These are phyloP conservation scores for Mycena polygramma DNA, from an alignment of 768 basidiomycete species.

Conservation along the genomic window DNA sequence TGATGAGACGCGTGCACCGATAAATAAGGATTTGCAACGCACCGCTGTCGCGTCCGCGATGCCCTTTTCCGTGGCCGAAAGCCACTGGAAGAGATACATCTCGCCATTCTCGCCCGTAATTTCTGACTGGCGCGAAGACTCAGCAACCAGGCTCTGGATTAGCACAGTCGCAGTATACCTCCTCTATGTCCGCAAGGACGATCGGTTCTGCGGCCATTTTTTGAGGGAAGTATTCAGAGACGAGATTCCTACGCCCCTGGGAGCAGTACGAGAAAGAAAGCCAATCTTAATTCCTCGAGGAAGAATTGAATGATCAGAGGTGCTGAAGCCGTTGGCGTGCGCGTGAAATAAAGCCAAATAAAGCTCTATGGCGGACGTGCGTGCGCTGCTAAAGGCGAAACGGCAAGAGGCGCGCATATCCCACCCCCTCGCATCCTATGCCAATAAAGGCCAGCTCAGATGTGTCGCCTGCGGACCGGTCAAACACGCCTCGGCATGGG, in stretches of 20 bases:
- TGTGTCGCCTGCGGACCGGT: constrained; percentile 77
- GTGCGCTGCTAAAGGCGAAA: constrained; percentile 87
- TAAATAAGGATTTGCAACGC: constrained; percentile 43
- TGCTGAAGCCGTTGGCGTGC: too few relatives aligned
- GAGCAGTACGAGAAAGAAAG: neutral
- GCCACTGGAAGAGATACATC: constrained; percentile 88
- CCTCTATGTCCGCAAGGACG: constrained; percentile 47
- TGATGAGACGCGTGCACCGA: constrained; percentile 4
- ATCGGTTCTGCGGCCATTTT: constrained; percentile 26
- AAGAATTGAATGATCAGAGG: neutral
- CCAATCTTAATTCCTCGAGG: neutral
- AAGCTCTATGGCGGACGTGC: constrained; percentile 77
- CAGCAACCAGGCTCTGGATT: constrained; percentile 13
- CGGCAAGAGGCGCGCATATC: constrained; percentile 78
- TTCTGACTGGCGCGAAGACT: constrained; percentile 62
- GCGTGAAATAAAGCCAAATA: neutral
- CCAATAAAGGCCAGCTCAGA: constrained; percentile 72
- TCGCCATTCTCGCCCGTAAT: constrained; percentile 82
- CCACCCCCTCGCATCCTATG: constrained; percentile 81
- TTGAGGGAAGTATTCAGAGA: neutral
- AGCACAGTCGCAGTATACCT: constrained; percentile 37
- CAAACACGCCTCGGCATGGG: constrained; percentile 88
- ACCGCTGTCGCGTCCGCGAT: constrained; percentile 67
- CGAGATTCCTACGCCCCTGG: neutral
- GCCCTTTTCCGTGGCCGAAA: constrained; percentile 73